A percentile compares a stretch with the other conserved stretches of the same genome.
These are phyloP conservation scores for Cercospora citrullina DNA, from an alignment of 2,329 filamentous ascomycete genomes.

Conservation along the genomic window DNA sequence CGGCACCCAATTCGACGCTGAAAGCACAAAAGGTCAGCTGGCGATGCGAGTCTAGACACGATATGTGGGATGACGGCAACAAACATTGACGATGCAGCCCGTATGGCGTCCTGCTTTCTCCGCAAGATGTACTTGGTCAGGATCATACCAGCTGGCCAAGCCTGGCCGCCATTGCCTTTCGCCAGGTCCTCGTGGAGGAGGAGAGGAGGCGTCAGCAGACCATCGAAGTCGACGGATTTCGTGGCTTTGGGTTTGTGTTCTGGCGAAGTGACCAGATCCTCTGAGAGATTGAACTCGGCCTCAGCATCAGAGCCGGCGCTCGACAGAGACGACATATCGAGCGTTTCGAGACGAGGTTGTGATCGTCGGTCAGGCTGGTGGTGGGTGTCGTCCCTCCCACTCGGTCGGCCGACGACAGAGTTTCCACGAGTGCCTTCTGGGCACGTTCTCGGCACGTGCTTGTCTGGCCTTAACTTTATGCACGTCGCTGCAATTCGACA, in stretches of 20 bases:
- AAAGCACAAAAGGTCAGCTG: constrained; percentile 21
- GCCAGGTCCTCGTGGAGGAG: constrained; percentile 80
- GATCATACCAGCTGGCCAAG: constrained; percentile 93
- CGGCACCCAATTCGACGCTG: constrained; percentile 88
- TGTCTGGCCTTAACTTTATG: not conserved
- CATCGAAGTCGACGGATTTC: constrained; percentile 65
- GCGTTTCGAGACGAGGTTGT: not conserved
- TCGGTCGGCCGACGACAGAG: not conserved
- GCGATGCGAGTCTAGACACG: not conserved
- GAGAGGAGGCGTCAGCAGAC: constrained; percentile 68
- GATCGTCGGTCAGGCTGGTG: not conserved
- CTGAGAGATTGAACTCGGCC: constrained; percentile 47
- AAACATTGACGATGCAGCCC: constrained; percentile 71
- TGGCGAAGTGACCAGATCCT: constrained; percentile 58
- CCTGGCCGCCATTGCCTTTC: constrained; percentile 85
- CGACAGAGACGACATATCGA: not conserved
- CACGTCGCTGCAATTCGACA: not conserved
- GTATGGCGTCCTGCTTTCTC: constrained; percentile 64
- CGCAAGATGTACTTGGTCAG: constrained; percentile 82
- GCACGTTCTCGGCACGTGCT: constrained; percentile 5
- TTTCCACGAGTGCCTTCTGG: constrained; percentile 4
- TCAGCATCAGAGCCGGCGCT: not conserved
- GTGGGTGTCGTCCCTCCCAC: not conserved
- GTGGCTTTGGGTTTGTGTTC: constrained; percentile 54
- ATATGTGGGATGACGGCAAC: constrained; percentile 37